Conservation (phyloP, 2,329 filamentous ascomycete genomes). For the Cryphonectria japonica region DNA sequence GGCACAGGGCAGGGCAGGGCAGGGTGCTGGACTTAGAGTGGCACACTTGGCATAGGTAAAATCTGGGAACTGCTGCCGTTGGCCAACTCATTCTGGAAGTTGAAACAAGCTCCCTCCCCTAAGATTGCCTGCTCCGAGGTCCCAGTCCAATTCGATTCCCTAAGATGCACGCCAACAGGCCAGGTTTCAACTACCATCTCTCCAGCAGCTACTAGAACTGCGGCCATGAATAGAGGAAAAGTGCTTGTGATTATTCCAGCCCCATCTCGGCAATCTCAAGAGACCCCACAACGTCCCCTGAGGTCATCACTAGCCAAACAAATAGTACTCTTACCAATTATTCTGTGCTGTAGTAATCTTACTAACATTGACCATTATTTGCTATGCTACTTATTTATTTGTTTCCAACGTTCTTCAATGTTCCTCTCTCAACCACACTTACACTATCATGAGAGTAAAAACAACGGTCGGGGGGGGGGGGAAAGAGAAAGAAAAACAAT, state of each 20-base stretch:
- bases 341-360: neutral
- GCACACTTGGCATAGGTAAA: neutral
- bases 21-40: neutral
- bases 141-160: neutral
- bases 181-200: constrained; percentile 22
- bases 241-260: constrained; percentile 19
- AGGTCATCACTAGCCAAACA: constrained; percentile 6
- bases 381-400: neutral
- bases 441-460: neutral
- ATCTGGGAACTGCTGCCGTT: neutral
- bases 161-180: constrained; percentile 10
- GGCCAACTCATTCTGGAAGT: neutral
- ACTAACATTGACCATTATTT: neutral
- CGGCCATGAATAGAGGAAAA: neutral
- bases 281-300: constrained; percentile 19
- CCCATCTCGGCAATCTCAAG: constrained; percentile 18
- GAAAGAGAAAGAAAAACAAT: too few species aligned
- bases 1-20: neutral
- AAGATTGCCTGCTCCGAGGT: neutral
- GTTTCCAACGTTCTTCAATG: neutral
- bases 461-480: too few species aligned
- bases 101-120: constrained; percentile 1
- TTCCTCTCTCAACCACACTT: neutral
- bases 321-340: neutral
- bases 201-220: neutral